phyloP scores from a whole-genome alignment of 495 filamentous ascomycete genomes.

The Physcia stellaris region DNA sequence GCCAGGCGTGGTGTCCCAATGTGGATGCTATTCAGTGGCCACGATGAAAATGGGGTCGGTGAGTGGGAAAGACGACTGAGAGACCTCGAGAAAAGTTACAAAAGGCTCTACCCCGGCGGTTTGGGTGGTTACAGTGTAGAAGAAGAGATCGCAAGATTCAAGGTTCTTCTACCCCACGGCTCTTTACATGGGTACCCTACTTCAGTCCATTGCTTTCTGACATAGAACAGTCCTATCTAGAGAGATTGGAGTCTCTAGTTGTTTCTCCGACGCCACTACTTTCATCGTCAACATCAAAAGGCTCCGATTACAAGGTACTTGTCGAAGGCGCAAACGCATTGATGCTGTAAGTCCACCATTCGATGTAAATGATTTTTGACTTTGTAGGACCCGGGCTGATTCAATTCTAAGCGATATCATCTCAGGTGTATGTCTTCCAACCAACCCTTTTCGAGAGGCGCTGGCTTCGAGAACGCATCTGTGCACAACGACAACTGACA shows the following conservation, averaged over 20 bases:
- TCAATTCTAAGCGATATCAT: too few relatives aligned
- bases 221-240: conserved; percentile 35
- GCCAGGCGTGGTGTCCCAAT: conserved; percentile 61
- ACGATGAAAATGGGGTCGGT: too few relatives aligned
- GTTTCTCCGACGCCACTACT: conserved; percentile 54
- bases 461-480: too few relatives aligned
- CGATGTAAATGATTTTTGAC: too few relatives aligned
- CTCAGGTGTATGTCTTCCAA: too few relatives aligned
- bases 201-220: not conserved
- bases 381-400: too few relatives aligned
- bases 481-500: too few relatives aligned
- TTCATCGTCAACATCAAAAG: conserved; percentile 35
- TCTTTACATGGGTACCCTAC: not conserved
- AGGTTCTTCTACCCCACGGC: conserved; percentile 22
- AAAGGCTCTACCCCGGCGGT: conserved; percentile 61
- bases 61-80: conserved; percentile 63
- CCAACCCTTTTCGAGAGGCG: too few relatives aligned
- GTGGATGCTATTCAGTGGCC: conserved; percentile 59
- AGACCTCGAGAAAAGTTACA: conserved; percentile 47
- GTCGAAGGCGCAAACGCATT: conserved; percentile 82
- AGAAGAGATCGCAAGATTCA: conserved; percentile 61
- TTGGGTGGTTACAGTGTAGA: conserved; percentile 63
- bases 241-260: conserved; percentile 47
- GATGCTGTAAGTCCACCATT: conserved; percentile 63
- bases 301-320: conserved; percentile 50